These are phyloP conservation scores for Cavenderia fasciculata DNA, from an alignment of 78 protist genomes.

Conservation along the genomic window DNA sequence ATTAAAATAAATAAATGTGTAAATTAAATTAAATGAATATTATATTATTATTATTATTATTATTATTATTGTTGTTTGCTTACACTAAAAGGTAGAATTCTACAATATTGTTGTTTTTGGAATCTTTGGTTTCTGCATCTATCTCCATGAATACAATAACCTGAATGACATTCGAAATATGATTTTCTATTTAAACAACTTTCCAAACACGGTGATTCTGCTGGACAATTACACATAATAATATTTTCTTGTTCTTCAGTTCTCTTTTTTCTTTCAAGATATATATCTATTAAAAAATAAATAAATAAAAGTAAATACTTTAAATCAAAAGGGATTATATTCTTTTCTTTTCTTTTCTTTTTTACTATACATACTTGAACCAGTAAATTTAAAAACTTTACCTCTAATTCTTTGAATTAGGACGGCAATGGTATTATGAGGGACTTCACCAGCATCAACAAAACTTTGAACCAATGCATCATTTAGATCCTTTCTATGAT, in stretches of 20 bases:
- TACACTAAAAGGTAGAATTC: slow-evolving; percentile 47
- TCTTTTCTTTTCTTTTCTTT: neutral
- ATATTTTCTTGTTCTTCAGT: slow-evolving; percentile 29
- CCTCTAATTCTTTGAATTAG: slow-evolving; percentile 54
- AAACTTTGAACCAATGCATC: no score
- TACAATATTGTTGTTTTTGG: slow-evolving; percentile 55
- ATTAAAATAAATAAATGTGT: neutral
- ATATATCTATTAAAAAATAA: slow-evolving; percentile 39
- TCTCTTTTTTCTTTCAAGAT: slow-evolving; percentile 59
- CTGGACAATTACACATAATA: slow-evolving; percentile 46
- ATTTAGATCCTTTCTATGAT: no score
- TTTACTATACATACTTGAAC: slow-evolving; percentile 9
- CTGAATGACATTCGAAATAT: slow-evolving; percentile 51
- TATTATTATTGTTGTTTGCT: neutral
- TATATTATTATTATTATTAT: neutral
- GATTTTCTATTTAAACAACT: slow-evolving; percentile 71
- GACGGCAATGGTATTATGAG: no score
- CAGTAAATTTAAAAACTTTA: slow-evolving; percentile 29
- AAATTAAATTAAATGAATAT: neutral
- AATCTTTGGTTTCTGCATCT: slow-evolving; percentile 74
- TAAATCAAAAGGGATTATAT: neutral
- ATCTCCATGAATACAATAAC: slow-evolving; percentile 38
- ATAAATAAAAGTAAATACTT: neutral
- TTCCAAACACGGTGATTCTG: no score
- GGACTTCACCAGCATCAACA: no score